These are phyloP conservation scores for Colletotrichum sansevieriae DNA, from an alignment of 2,329 filamentous ascomycete species.

Conservation along the genomic window DNA sequence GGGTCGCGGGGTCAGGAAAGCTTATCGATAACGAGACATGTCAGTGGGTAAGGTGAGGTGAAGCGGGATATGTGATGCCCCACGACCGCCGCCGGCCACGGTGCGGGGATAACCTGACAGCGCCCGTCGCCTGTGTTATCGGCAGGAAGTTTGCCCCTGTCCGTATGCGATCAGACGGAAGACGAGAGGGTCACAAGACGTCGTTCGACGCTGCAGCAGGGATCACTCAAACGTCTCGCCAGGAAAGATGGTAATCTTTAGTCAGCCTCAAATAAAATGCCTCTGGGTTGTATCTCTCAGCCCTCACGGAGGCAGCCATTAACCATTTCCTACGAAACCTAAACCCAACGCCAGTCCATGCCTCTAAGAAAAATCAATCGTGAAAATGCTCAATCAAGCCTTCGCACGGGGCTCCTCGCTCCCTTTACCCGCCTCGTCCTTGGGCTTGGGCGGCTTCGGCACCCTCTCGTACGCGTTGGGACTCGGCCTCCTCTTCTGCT, in stretches of 20 bases:
- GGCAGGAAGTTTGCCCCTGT: background rate
- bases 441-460: constrained; percentile 60
- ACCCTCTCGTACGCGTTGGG: constrained; percentile 88
- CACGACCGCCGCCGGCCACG: constrained; percentile 34
- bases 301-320: constrained; percentile 8
- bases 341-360: constrained; percentile 31
- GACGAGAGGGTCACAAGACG: background rate
- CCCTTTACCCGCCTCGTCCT: constrained; percentile 44
- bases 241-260: background rate
- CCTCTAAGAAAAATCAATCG: constrained; percentile 1
- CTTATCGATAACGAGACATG: constrained; percentile 37
- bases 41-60: constrained; percentile 9
- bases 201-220: background rate
- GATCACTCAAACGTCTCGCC: no score
- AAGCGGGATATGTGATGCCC: constrained; percentile 13
- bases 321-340: background rate
- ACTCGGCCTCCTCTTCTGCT: constrained; percentile 67
- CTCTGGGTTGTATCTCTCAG: constrained; percentile 2
- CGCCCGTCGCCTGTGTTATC: constrained; percentile 1
- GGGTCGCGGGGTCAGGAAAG: constrained; percentile 28
- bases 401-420: constrained; percentile 39
- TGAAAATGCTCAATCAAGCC: background rate
- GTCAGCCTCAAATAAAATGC: background rate
- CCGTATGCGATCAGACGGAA: background rate
- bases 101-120: constrained; percentile 24